Evolutionary conservation across 2,329 filamentous ascomycete species (phyloP), one percentile per base, ranked within the genome.

Genomic region (Sporothrix brunneoviolacea): DNA sequence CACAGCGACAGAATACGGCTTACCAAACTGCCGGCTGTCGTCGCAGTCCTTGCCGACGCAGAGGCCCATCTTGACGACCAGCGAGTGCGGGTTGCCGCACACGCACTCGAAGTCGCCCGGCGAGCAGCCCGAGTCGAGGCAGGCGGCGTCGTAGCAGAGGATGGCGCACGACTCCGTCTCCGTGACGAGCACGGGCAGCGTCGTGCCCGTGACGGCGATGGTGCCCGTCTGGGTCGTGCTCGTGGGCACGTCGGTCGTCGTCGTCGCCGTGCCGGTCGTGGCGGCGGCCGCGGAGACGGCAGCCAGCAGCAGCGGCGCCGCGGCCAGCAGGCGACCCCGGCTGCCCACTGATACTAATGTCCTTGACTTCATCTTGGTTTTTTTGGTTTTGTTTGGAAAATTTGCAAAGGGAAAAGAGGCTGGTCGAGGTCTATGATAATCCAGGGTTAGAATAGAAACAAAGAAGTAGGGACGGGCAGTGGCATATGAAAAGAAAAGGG

Each of bases 11-110:
- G 13, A 33, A 22, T 12, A 9, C 13, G 18, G 28, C 46, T 2
- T 22, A 56, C 54, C 52, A 37, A 56, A 54, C 1, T 50, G 44
- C 9, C 33, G n/a, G 8, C 9, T 4, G 22, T 50, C 43, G 38
- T 59, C 56, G 40, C 57, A 59, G 30, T 48, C 48, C 1, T 24
- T 48, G 21, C 56, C 57, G 10, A 51, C 51, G 22, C 57, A 58
- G 10, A 59, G 50, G 36, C 57, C 56, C 49, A 59, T 51, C 51
- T 59, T 58, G 37, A 58, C 57, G 5, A 56, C 52, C 7, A 59
- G 54, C 24, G 56, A 57, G 41, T 55, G 48, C 12, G 57, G 56
- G 52, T 59, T 58, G n/a, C 27, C 33, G 45, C 57, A 59, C 19
- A 59, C 54, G 33, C 57, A 59, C 13, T 4, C 9, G 24, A 59